These are phyloP conservation scores for Stagonosporopsis tanaceti DNA, from an alignment of 2,329 filamentous ascomycete genomes.

Conservation along the genomic window DNA sequence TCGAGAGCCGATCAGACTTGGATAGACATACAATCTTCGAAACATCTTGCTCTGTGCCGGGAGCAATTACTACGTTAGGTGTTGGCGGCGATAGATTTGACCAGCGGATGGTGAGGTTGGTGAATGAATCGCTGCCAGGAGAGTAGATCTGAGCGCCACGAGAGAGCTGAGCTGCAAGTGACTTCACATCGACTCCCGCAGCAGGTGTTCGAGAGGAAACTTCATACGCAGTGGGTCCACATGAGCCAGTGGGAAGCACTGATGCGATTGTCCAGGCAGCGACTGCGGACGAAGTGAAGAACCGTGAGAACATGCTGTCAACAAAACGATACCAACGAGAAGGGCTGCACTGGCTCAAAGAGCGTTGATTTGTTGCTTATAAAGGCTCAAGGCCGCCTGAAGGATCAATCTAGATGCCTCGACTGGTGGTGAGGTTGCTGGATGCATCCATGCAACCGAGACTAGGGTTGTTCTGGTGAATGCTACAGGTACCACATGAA, in stretches of 20 bases:
- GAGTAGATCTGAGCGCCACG: slow-evolving; percentile 26
- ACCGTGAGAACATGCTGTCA: slow-evolving; percentile 23
- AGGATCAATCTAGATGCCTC: background rate
- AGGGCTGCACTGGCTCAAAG: background rate
- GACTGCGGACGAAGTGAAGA: slow-evolving; percentile 15
- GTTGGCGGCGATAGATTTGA: slow-evolving; percentile 31
- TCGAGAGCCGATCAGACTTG: background rate
- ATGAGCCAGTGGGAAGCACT: slow-evolving; percentile 16
- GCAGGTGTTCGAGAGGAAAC: slow-evolving; percentile 22
- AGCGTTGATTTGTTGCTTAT: background rate
- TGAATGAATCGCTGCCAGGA: slow-evolving; percentile 24
- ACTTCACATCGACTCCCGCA: slow-evolving; percentile 26
- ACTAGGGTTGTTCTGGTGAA: background rate
- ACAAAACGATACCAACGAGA: background rate
- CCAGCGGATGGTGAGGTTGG: slow-evolving; percentile 26
- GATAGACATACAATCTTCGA: slow-evolving; percentile 27
- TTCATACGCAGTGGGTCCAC: slow-evolving; percentile 16
- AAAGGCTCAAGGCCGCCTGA: background rate
- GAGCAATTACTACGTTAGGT: slow-evolving; percentile 28
- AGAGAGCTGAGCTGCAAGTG: slow-evolving; percentile 27
- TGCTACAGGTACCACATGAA: background rate
- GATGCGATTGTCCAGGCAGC: slow-evolving; percentile 19
- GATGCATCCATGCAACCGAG: background rate
- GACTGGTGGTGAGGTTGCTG: background rate
- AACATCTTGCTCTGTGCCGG: slow-evolving; percentile 32